Evolutionary conservation across 306 rosid species (phyloP), one percentile per base, ranked within the genome.

Genomic region (Lathyrus sativus): DNA sequence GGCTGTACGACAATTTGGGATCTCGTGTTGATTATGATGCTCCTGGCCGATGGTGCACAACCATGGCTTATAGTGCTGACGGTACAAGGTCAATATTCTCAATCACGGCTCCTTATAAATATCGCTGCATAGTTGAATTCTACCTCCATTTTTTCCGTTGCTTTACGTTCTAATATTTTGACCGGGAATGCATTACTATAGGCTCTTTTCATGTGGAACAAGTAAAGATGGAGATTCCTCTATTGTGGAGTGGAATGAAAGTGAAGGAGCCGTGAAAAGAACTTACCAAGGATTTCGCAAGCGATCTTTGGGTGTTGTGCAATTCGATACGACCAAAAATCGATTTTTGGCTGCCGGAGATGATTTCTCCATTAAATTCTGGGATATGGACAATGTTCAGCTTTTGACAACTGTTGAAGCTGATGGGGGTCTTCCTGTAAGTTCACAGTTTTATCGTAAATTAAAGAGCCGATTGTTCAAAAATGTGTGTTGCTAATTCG

Each of bases 181-280:
- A 43, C 64, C 12, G 51, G 14, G 61, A 49, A 15, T 51, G 68
- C 74, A 28, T 28, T 63, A 6, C 70, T 81, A 50, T 64, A 90
- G 99, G 85, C 97, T 93, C 54, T 93, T 93, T 79, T 93, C 99
- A 53, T 93, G 99, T 38, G 99, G 99, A 60, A 93, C 99, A 38
- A 88, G 90, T 80, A 88, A 88, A 79, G 99, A 88, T 0, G 99
- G 99, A 41, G 95, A 88, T 35, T 93, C 99, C n/a, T 84, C 83
- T 65, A 88, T 93, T 79, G 99, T 88, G 78, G 97, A 93, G 79
- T 93, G 97, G 97, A 93, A 93, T 78, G 97, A 90, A 79, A 86
- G 91, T 74, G 99, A 90, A 84, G 97, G 97, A 55, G 96, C 91
- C 22, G 93, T 93, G 37, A 88, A 90, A 81, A 86, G 96, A 61